Base-by-base conservation (phyloP, 1,139 yeast genomes). In the Meyerozyma athensensis region DNA sequence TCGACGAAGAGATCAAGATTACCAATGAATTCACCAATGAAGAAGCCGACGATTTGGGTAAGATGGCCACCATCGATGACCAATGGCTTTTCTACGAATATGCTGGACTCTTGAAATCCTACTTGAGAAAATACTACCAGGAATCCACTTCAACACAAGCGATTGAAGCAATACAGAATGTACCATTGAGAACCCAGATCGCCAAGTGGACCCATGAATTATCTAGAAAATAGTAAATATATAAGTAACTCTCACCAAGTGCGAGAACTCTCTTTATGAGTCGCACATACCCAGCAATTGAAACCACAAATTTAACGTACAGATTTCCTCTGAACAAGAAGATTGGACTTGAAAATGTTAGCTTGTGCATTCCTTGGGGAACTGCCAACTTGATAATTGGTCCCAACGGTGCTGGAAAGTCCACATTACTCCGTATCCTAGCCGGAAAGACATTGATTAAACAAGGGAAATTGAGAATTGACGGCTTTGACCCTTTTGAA, bases 321-420 rank as follows among this genome's bases (percentile, higher is more conserved):
- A 77, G 74, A 35, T 92, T 86, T 54, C 77, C 86, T 0, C 59
- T 64, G 3, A 71, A 76, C 40, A 66, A 70, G n/a, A 73, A 74
- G 35, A 76, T 86, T 4, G 95, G 96, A 0, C 68, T 92, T 19
- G 74, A 75, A 26, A 71, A 85, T 36, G 73, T 90, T 43, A 65
- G 69, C 24, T 55, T 92, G 34, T 50, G 64, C 10, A 68, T 92
- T 14, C 79, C 81, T 1, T 77, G 85, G 73, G 81, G 85, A 5
- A 75, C 92, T 1, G 74, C 96, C 42, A 79, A 90, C 16, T 66
- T 92, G 34, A 61, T 92, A 9, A 72, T 92, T 28, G 98, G 98
- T 0, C 95, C 97, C 20, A 92, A 92, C 53, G 98, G 98, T 17
- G 97, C 98, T 2, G 98, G 98, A 5, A 92, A 92, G 58, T 86